Conservation (phyloP, 106 monocot species). For the Dendrobium nobile region DNA sequence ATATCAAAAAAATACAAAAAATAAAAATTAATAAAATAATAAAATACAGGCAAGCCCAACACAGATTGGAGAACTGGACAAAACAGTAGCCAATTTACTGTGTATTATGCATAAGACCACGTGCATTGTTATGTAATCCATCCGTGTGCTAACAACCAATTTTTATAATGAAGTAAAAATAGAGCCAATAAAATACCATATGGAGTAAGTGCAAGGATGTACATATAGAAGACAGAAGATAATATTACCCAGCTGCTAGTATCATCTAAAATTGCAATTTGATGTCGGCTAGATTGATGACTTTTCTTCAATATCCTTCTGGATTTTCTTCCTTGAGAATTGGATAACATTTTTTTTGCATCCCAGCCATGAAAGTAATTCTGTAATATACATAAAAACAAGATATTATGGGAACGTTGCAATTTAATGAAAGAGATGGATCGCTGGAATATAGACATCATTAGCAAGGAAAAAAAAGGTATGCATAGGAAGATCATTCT, state of each 20-base stretch:
- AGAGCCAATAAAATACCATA: not conserved
- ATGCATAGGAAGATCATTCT: not conserved
- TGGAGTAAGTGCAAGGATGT: not conserved
- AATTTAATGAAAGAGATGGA: not conserved
- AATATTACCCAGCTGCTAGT: not conserved
- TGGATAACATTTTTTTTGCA: not conserved
- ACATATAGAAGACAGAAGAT: not conserved
- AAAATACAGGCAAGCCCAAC: not conserved
- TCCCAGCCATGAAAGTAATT: not conserved
- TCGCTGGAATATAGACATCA: not conserved
- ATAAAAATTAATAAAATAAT: too few species aligned
- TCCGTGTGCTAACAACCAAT: not conserved
- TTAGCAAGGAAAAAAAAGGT: not conserved
- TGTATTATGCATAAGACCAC: not conserved
- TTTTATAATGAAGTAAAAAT: not conserved
- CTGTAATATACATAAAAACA: not conserved
- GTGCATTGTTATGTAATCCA: not conserved
- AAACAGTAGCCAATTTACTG: not conserved
- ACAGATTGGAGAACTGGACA: not conserved
- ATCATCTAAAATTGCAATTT: constrained; percentile 2
- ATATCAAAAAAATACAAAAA: too few species aligned
- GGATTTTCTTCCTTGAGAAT: not conserved
- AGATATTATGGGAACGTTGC: not conserved
- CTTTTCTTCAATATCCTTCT: not conserved
- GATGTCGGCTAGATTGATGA: not conserved